Evolutionary conservation across 441 rosid species (phyloP), one percentile per base, ranked within the genome.

Genomic region (Brassica hybrid): DNA sequence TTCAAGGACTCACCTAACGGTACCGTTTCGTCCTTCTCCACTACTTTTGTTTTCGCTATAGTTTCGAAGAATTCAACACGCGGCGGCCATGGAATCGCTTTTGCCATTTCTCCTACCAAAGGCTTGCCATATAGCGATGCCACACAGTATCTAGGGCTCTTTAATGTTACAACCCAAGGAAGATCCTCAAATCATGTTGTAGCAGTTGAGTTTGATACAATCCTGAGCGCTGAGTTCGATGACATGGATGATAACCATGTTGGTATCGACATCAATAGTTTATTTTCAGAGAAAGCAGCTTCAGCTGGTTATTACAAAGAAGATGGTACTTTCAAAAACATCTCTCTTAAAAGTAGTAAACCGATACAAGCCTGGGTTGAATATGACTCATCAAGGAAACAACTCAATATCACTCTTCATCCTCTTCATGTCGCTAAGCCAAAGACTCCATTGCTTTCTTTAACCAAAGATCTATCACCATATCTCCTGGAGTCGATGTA

Each of bases 11-110:
- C 82, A 0, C 0, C 73, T 4, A 67, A 73, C 61, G 81, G 52
- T 14, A 69, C 57, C 0, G 81, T 75, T 73, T 68, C 74, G 8
- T 70, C 81, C 57, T 86, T 88, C 84, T 85, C 88, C 17, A 84
- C 86, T 2, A 71, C 85, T 2, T 88, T 87, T 27, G 86, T 87
- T 30, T 85, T 88, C 16, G 84, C 85, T 2, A 84, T 88, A 61
- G 57, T 50, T 8, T 45, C 90, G 0, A 1, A 76, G 3, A 1
- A 1, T n/a, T 16, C 48, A n/a, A 14, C 0, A 5, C 34, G 71
- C 30, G 18, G 76, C 0, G 85, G 85, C 56, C 83, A 86, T 27
- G 91, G 90, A 13, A 23, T 91, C 6, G 83, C 89, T 7, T 88
- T 89, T 36, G 89, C 72, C 38, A 54, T 89, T 0, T 72, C 80